Evolutionary conservation across 1,139 yeast genomes (phyloP).

Genomic region (Hanseniaspora gamundiae): DNA sequence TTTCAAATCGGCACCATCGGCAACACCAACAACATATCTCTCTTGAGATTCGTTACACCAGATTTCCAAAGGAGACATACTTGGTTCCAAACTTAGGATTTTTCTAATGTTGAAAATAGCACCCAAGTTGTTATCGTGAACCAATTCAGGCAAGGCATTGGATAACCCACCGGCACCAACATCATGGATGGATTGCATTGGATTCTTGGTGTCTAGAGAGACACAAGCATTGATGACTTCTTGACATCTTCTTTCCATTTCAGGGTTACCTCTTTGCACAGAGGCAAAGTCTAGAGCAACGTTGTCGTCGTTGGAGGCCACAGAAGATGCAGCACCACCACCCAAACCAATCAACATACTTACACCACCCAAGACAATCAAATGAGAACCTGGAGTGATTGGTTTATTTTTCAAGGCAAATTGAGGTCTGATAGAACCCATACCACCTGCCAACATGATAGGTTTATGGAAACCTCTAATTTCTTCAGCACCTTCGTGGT

Average conservation of each 20-base stretch:
- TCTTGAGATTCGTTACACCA: slow-evolving; percentile 99
- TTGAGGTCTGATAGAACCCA: slow-evolving; percentile 92
- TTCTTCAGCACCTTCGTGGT: slow-evolving; percentile 49
- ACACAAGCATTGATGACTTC: slow-evolving; percentile 94
- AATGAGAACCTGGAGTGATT: slow-evolving; percentile 84
- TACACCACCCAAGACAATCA: slow-evolving; percentile 95
- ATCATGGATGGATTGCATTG: slow-evolving; percentile 93
- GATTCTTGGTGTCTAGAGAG: slow-evolving; percentile 67
- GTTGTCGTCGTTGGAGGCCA: slow-evolving; percentile 90
- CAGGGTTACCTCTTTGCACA: slow-evolving; percentile 98
- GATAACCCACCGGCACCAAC: slow-evolving; percentile 99
- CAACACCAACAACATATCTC: slow-evolving; percentile 88
- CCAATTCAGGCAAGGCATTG: slow-evolving; percentile 93
- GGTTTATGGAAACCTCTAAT: slow-evolving; percentile 97
- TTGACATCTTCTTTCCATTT: slow-evolving; percentile 98
- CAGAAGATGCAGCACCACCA: slow-evolving; percentile 98
- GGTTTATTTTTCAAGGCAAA: slow-evolving; percentile 78
- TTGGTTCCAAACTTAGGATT: slow-evolving; percentile 84
- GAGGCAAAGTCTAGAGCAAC: slow-evolving; percentile 96
- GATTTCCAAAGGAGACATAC: slow-evolving; percentile 99
- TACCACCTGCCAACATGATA: slow-evolving; percentile 98
- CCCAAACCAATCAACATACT: slow-evolving; percentile 99
- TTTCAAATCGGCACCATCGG: slow-evolving; percentile 56
- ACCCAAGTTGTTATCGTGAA: slow-evolving; percentile 92
- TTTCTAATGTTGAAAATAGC: slow-evolving; percentile 88